Conservation (phyloP, 495 filamentous ascomycete species). For the Neurospora sp. region DNA sequence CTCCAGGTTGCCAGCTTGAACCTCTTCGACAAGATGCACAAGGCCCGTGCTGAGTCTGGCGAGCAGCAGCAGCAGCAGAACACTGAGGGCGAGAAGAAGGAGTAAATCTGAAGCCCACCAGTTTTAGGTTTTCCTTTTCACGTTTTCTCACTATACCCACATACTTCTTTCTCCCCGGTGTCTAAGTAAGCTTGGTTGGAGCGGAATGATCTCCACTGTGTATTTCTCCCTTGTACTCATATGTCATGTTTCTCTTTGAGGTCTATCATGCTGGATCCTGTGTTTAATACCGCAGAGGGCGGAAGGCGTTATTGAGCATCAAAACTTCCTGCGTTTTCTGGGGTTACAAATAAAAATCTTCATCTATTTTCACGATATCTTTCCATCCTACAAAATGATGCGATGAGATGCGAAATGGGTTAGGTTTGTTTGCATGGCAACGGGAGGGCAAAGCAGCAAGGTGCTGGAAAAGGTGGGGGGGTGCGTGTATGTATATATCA, state of each 20-base stretch:
- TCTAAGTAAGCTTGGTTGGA: slow-evolving; percentile 22
- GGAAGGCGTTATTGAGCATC: slow-evolving; percentile 41
- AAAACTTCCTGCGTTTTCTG: slow-evolving; percentile 25
- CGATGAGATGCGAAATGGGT: not conserved
- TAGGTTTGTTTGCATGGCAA: not conserved
- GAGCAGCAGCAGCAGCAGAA: slow-evolving; percentile 36
- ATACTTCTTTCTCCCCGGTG: slow-evolving; percentile 19
- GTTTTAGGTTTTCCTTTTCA: slow-evolving; percentile 12
- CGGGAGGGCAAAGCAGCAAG: not conserved
- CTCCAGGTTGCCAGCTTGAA: slow-evolving; percentile 91
- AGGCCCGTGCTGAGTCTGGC: slow-evolving; percentile 61
- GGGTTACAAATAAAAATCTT: slow-evolving; percentile 13
- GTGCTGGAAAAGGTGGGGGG: not conserved
- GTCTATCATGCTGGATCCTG: slow-evolving; percentile 16
- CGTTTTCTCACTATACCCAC: slow-evolving; percentile 12
- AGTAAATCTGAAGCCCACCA: slow-evolving; percentile 33
- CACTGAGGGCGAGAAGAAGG: slow-evolving; percentile 81
- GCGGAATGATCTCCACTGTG: slow-evolving; percentile 22
- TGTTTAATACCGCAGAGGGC: slow-evolving; percentile 30
- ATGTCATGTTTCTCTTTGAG: slow-evolving; percentile 19
- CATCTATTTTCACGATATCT: slow-evolving; percentile 15
- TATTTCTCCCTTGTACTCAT: slow-evolving; percentile 36
- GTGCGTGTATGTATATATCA: not conserved
- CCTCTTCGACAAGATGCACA: slow-evolving; percentile 99
- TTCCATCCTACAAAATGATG: not conserved